Evolutionary conservation across 805 yeast genomes (phyloP).

Genomic region (Yamadazyma olivae): DNA sequence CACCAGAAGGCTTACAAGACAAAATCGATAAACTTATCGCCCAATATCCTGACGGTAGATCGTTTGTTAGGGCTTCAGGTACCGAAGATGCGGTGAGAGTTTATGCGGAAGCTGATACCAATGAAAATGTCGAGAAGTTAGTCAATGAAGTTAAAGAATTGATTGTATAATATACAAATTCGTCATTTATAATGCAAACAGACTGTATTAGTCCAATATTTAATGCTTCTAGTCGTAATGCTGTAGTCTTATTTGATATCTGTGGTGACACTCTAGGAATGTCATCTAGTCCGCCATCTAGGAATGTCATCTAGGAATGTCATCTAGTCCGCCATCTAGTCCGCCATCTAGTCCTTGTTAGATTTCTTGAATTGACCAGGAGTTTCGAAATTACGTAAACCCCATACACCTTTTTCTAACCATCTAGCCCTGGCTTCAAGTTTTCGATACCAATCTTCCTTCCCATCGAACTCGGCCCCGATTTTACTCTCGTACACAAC

Average conservation of each 20-base stretch:
- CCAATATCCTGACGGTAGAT: constrained; percentile 61
- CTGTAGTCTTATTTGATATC: too few species aligned
- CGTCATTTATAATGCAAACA: too few species aligned
- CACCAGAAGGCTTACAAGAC: constrained; percentile 75
- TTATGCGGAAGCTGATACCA: constrained; percentile 78
- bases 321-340: too few species aligned
- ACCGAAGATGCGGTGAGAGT: constrained; percentile 97
- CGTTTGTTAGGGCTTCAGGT: constrained; percentile 95
- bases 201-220: background rate
- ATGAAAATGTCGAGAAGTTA: constrained; percentile 27
- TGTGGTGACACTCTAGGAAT: too few species aligned
- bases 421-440: constrained; percentile 60
- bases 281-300: too few species aligned
- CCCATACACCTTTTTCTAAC: constrained; percentile 68
- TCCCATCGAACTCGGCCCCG: constrained; percentile 85
- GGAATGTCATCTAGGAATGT: too few species aligned
- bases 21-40: constrained; percentile 65
- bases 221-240: background rate
- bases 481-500: constrained; percentile 81
- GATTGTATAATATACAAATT: constrained; percentile 1
- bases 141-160: constrained; percentile 14
- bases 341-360: too few species aligned
- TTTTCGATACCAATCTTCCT: constrained; percentile 55
- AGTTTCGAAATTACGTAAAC: constrained; percentile 49
- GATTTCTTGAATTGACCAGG: constrained; percentile 79